Evolutionary conservation across 306 rosid species (phyloP), one percentile per base, ranked within the genome.

Genomic region (Vachellia collinsii): DNA sequence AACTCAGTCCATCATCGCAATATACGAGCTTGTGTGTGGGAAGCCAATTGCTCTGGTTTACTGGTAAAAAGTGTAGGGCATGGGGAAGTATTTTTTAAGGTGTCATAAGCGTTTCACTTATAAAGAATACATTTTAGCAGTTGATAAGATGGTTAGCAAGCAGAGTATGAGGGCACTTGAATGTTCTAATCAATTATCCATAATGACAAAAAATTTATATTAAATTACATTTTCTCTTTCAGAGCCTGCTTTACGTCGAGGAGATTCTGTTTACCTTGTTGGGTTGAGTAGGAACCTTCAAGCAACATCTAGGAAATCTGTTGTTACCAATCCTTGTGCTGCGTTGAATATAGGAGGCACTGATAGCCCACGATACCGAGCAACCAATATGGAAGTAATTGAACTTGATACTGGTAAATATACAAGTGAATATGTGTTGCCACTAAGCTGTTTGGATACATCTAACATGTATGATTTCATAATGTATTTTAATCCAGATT

Each of bases 221-320:
- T 65, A 42, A 14, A 71, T 67, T 53, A 0, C 70, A 69, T 74
- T 74, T 73, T 85, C 63, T 82, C 85, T 77, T 83, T 39, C 93
- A 95, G 99, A 91, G 70, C 97, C 98, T 20, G 89, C 89, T 80
- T 83, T 95, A 77, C 82, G 86, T 36, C 92, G 99, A 70, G 99
- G 99, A 20, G 98, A 95, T 87, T 95, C 99, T 22, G 98, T 95
- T 78, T 85, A 88, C 84, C 97, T 95, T 29, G 93, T 93, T 79
- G 99, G 99, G 67, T 87, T 95, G 87, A 91, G 98, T 86, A 91
- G 99, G 90, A 95, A 95, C 90, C 96, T 95, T 46, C 99, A 93
- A 87, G 97, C 97, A 84, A 95, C 99, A 79, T 95, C 99, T 77
- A 91, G 99, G 83, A 95, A 91, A 85, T 95, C 99, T 23, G 92